phyloP scores from a whole-genome alignment of 257 asterid genomes.

The Pogostemon cablin region DNA sequence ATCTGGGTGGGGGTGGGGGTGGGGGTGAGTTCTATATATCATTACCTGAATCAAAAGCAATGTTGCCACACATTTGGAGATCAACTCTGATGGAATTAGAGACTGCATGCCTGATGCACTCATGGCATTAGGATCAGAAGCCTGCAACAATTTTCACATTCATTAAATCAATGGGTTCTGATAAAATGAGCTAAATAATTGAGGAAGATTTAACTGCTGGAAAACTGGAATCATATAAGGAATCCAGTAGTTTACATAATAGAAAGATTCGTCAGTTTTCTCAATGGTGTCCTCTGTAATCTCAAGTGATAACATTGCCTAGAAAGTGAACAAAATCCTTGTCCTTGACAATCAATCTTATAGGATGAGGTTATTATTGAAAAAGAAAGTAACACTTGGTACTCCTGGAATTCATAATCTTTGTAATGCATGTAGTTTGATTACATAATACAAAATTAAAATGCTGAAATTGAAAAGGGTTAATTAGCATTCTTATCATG shows the following conservation, averaged over 20 bases:
- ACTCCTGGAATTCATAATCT: too few relatives aligned
- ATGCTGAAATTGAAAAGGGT: background rate
- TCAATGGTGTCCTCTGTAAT: slow-evolving; percentile 50
- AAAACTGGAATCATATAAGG: slow-evolving; percentile 38
- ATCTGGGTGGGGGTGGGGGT: background rate
- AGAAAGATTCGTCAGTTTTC: slow-evolving; percentile 69
- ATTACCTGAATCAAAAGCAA: slow-evolving; percentile 74
- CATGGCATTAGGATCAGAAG: slow-evolving; percentile 39
- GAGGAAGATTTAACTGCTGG: slow-evolving; percentile 45
- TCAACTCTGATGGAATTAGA: slow-evolving; percentile 68
- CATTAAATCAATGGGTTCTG: background rate
- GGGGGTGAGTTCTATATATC: background rate
- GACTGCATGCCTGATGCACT: slow-evolving; percentile 44
- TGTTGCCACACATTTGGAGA: slow-evolving; percentile 74
- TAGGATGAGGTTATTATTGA: background rate
- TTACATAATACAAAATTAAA: background rate
- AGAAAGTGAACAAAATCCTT: slow-evolving; percentile 6
- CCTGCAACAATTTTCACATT: slow-evolving; percentile 43
- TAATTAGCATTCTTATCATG: background rate
- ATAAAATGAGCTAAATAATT: background rate
- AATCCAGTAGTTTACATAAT: slow-evolving; percentile 47
- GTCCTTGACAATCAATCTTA: background rate
- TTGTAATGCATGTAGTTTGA: background rate
- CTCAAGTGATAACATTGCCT: slow-evolving; percentile 79
- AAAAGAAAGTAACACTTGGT: background rate